phyloP scores from a whole-genome alignment of 805 yeast species.

The Kuraishia capsulata region DNA sequence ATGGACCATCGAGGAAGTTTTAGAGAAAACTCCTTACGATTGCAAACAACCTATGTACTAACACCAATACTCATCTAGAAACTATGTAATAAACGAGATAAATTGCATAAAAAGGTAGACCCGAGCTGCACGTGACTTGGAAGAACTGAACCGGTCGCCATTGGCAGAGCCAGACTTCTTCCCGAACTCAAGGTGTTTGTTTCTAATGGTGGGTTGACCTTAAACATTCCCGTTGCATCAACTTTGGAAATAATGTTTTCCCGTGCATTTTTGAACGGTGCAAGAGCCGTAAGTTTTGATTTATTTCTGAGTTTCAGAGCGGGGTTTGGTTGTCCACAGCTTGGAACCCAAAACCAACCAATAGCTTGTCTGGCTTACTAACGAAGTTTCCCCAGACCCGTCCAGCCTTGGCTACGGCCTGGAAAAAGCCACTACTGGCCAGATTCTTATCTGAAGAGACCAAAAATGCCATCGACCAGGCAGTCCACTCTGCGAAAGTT shows the following conservation, averaged over 20 bases:
- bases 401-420: neutral
- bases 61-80: neutral
- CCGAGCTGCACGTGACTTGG: neutral
- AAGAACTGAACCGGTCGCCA: neutral
- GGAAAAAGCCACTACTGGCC: neutral
- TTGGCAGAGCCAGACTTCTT: too few species aligned
- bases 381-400: neutral
- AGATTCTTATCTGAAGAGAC: conserved; percentile 65
- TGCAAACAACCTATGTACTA: conserved; percentile 18
- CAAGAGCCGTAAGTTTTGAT: neutral
- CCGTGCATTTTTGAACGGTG: neutral
- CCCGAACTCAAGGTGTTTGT: too few species aligned
- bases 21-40: conserved; percentile 65
- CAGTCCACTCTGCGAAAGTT: conserved; percentile 84
- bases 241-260: neutral
- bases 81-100: too few species aligned
- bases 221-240: too few species aligned
- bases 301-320: too few species aligned
- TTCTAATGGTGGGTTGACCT: too few species aligned
- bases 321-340: too few species aligned
- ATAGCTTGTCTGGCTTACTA: neutral
- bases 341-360: too few species aligned
- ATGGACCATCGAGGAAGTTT: conserved; percentile 72
- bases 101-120: neutral
- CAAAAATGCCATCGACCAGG: conserved; percentile 74